phyloP scores from a whole-genome alignment of 2,329 filamentous ascomycete species.

The Hypoxylon sp. region DNA sequence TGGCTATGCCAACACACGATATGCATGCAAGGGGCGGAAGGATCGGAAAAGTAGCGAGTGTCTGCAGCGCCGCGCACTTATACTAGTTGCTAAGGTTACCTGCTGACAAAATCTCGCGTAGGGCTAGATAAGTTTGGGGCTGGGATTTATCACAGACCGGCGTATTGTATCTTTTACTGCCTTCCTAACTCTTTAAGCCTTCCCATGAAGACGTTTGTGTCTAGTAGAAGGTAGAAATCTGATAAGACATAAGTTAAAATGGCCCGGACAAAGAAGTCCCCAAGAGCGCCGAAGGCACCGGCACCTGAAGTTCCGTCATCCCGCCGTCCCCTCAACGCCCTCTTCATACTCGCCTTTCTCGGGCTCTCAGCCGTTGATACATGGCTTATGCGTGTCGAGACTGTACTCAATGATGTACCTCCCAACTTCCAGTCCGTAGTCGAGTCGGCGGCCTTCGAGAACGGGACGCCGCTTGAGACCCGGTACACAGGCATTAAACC shows the following conservation, averaged over 20 bases:
- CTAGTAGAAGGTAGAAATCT: background rate
- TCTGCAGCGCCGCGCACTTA: background rate
- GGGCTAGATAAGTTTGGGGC: background rate
- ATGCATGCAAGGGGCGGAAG: background rate
- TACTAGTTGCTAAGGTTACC: background rate
- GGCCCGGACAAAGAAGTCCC: constrained; percentile 16
- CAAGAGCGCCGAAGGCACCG: background rate
- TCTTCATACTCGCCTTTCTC: constrained; percentile 40
- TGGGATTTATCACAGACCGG: background rate
- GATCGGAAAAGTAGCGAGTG: background rate
- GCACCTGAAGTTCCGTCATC: background rate
- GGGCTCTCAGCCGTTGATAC: constrained; percentile 33
- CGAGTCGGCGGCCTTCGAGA: constrained; percentile 36
- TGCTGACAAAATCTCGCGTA: background rate
- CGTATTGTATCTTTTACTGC: background rate
- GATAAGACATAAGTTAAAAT: constrained; percentile 10
- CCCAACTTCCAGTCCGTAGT: constrained; percentile 43
- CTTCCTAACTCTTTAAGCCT: background rate
- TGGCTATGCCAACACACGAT: constrained; percentile 9
- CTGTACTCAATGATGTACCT: constrained; percentile 44
- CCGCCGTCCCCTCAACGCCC: constrained; percentile 37
- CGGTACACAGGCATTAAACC: constrained; percentile 48
- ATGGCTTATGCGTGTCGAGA: constrained; percentile 50
- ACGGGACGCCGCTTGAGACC: constrained; percentile 47
- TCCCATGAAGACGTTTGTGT: background rate